These are phyloP conservation scores for Leccinum solheimii DNA, from an alignment of 1,284 basidiomycete genomes.

Conservation along the genomic window DNA sequence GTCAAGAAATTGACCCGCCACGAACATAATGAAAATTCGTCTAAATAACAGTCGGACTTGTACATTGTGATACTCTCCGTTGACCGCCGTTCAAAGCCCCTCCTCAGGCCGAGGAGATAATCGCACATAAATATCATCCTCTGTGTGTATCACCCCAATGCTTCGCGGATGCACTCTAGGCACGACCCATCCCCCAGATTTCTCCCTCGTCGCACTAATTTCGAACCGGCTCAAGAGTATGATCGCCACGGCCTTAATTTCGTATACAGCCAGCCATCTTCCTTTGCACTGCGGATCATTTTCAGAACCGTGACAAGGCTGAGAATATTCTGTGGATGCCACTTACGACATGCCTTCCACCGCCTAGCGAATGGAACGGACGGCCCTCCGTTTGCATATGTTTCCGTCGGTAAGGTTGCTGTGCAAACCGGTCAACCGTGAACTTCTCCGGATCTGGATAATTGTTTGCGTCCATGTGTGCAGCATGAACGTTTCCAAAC, in stretches of 20 bases:
- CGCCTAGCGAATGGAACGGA: constrained; percentile 24
- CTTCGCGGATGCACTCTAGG: constrained; percentile 20
- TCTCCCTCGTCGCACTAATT: constrained; percentile 9
- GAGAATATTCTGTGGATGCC: neutral
- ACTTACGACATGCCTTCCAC: constrained; percentile 27
- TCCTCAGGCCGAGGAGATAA: constrained; percentile 8
- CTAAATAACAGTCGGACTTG: neutral
- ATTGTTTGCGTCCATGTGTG: constrained; percentile 20
- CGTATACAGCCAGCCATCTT: constrained; percentile 28
- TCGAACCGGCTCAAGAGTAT: constrained; percentile 23
- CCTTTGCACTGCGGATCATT: constrained; percentile 26
- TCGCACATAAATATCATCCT: constrained; percentile 20
- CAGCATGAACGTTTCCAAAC: constrained; percentile 21
- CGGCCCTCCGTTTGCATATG: constrained; percentile 22
- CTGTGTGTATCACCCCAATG: constrained; percentile 23
- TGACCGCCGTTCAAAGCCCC: neutral
- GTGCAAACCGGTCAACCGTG: constrained; percentile 26
- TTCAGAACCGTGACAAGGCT: neutral
- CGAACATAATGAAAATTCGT: neutral
- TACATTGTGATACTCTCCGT: neutral
- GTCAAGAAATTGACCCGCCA: too few relatives aligned
- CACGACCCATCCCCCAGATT: constrained; percentile 7
- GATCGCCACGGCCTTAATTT: constrained; percentile 21
- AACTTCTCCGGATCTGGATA: constrained; percentile 19
- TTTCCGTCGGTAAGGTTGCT: constrained; percentile 18